Percentiles rank a stretch among this genome's conserved stretches.
Conservation (phyloP, 331 rosid species). For the Dryas integrifolia region DNA sequence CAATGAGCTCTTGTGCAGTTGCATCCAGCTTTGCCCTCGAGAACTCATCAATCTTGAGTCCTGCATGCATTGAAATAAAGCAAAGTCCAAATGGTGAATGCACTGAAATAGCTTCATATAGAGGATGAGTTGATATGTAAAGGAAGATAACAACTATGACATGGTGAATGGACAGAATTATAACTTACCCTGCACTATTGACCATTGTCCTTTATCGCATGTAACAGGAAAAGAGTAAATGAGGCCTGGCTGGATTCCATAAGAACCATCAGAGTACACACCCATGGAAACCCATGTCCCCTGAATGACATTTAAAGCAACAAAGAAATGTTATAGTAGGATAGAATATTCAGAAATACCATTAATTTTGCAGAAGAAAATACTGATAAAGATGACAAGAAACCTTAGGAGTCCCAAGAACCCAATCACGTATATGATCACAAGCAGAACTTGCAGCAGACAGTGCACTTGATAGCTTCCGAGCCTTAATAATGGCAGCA, state of each 20-base stretch:
- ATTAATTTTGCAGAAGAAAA: slow-evolving; percentile 4
- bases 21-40: slow-evolving; percentile 76
- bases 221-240: slow-evolving; percentile 93
- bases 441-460: slow-evolving; percentile 97
- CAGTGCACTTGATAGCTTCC: slow-evolving; percentile 76
- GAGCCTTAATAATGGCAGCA: slow-evolving; percentile 74
- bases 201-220: slow-evolving; percentile 88
- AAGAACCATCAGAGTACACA: slow-evolving; percentile 88
- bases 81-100: background rate
- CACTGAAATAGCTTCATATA: background rate
- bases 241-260: slow-evolving; percentile 69
- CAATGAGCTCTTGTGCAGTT: slow-evolving; percentile 70
- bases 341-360: background rate
- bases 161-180: background rate
- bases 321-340: slow-evolving; percentile 4
- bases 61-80: slow-evolving; percentile 43
- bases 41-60: slow-evolving; percentile 69
- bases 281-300: slow-evolving; percentile 98
- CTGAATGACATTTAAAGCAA: slow-evolving; percentile 35
- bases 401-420: slow-evolving; percentile 89
- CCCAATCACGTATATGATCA: slow-evolving; percentile 94
- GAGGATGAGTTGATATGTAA: background rate
- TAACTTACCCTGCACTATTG: slow-evolving; percentile 65
- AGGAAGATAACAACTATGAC: background rate
- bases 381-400: slow-evolving; percentile 13